Percentiles rank a stretch among this genome's conserved stretches.
Conservation (phyloP, 202 grass and related monocot genomes). For the Zoysia matrella region DNA sequence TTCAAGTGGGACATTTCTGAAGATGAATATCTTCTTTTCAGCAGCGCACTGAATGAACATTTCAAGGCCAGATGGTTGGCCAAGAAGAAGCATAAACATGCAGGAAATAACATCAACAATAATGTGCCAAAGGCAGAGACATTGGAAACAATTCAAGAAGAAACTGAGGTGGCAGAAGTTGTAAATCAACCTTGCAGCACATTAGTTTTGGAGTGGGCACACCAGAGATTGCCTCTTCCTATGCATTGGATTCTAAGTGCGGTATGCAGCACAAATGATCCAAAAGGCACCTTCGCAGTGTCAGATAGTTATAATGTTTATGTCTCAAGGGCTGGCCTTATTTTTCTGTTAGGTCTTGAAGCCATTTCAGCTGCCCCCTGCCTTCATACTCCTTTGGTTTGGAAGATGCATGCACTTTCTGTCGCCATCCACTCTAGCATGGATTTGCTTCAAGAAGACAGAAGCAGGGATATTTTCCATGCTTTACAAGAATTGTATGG, state of each 20-base stretch:
- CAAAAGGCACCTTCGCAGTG: conserved; percentile 46
- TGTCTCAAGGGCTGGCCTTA: conserved; percentile 72
- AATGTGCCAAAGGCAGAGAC: conserved; percentile 45
- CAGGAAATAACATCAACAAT: conserved; percentile 36
- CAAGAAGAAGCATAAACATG: conserved; percentile 62
- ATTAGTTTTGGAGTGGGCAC: conserved; percentile 72
- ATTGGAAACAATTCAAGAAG: conserved; percentile 86
- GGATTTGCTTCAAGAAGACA: conserved; percentile 80
- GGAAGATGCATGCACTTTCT: conserved; percentile 94
- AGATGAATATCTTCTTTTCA: conserved; percentile 78
- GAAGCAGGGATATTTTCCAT: conserved; percentile 73
- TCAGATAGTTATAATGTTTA: conserved; percentile 50
- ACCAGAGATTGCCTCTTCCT: conserved; percentile 87
- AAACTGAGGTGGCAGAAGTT: conserved; percentile 61
- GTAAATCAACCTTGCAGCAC: conserved; percentile 45
- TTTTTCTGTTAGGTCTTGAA: conserved; percentile 88
- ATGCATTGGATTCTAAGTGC: conserved; percentile 91
- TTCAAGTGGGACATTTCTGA: conserved; percentile 72
- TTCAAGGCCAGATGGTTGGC: conserved; percentile 84
- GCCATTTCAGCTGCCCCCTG: conserved; percentile 57
- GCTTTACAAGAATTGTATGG: conserved; percentile 90
- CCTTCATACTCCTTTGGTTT: conserved; percentile 69
- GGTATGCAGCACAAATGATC: conserved; percentile 64
- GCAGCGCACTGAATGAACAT: conserved; percentile 76
- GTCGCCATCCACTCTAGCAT: conserved; percentile 64